Base-by-base conservation (phyloP, 2,329 filamentous ascomycete species). In the Nemania bipapillata region DNA sequence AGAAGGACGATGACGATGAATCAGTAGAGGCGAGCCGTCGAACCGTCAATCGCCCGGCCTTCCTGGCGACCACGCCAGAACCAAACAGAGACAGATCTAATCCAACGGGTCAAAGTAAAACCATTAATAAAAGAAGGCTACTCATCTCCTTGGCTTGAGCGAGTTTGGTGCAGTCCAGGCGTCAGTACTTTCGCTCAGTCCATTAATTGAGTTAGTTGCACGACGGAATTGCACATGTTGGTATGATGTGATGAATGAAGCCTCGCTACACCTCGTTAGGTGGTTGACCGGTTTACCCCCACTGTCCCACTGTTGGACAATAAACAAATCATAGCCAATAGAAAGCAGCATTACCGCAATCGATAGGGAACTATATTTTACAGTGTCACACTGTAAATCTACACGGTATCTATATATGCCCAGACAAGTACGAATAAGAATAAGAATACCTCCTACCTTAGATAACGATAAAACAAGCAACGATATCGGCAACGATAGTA, bases 351-450 rank as follows among this genome's bases (percentile, higher is more conserved):
- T 5, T 2, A 6, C 28, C 30, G 55, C 42, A 61, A 66, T 61
- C 57, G 63, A 66, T 66, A 65, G 61, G 24, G 3, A 32, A 5
- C 20, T n/a, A 12, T n/a, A n/a, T n/a, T n/a, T n/a, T n/a, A n/a
- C n/a, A n/a, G n/a, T n/a, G n/a, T n/a, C n/a, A n/a, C n/a, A n/a
- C n/a, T n/a, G n/a, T n/a, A n/a, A n/a, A n/a, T n/a, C n/a, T n/a
- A n/a, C n/a, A n/a, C n/a, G n/a, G n/a, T n/a, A n/a, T n/a, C n/a
- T n/a, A n/a, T n/a, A n/a, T n/a, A n/a, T n/a, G n/a, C n/a, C n/a
- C n/a, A n/a, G n/a, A n/a, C n/a, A n/a, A n/a, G n/a, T 40, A 40
- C 35, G 35, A 40, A 40, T 40, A 40, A 40, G 35, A 40, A 15
- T 40, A 40, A 40, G 35, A 37, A 8, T 37, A 24, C 30, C 30